Conservation (phyloP, 495 filamentous ascomycete genomes). For the Astrocystis sublimbata region DNA sequence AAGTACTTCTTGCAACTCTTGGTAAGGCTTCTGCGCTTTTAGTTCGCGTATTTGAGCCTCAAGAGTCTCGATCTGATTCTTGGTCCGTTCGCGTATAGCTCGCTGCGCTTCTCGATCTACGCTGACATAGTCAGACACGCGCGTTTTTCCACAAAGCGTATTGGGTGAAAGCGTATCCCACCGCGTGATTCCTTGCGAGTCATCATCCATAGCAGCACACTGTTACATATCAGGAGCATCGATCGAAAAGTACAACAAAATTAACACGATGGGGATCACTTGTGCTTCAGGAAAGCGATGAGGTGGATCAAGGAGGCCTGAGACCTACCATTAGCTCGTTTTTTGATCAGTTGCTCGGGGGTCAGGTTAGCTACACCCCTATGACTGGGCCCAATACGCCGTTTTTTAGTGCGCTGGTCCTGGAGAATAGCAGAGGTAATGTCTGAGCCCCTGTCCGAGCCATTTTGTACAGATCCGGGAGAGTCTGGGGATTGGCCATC, state of each 20-base stretch:
- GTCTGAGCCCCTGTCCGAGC: not conserved
- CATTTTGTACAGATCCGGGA: conserved; percentile 9
- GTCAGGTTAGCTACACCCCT: conserved; percentile 70
- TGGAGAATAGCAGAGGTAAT: conserved; percentile 14
- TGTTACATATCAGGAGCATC: not conserved
- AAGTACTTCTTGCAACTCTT: conserved; percentile 70
- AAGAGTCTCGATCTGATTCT: conserved; percentile 68
- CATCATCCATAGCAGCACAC: not conserved
- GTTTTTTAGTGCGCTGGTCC: conserved; percentile 38
- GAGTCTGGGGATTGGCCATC: conserved; percentile 25
- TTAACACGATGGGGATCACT: not conserved
- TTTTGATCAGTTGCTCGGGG: conserved; percentile 69
- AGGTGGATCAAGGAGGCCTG: conserved; percentile 1
- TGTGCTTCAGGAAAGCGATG: not conserved
- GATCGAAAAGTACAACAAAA: not conserved
- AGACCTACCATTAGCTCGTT: conserved; percentile 68
- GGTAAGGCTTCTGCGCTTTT: conserved; percentile 71
- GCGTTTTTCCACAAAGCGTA: not conserved
- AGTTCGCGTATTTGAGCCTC: conserved; percentile 45
- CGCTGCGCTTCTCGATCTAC: conserved; percentile 76
- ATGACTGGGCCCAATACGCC: conserved; percentile 41
- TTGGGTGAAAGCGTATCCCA: not conserved
- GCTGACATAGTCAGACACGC: conserved; percentile 2
- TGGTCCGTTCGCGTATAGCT: conserved; percentile 77
- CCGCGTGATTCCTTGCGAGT: conserved; percentile 10